Percentiles rank a stretch among this genome's conserved stretches.
Conservation (phyloP, 1,284 basidiomycete species). For the Megacollybia platyphylla region DNA sequence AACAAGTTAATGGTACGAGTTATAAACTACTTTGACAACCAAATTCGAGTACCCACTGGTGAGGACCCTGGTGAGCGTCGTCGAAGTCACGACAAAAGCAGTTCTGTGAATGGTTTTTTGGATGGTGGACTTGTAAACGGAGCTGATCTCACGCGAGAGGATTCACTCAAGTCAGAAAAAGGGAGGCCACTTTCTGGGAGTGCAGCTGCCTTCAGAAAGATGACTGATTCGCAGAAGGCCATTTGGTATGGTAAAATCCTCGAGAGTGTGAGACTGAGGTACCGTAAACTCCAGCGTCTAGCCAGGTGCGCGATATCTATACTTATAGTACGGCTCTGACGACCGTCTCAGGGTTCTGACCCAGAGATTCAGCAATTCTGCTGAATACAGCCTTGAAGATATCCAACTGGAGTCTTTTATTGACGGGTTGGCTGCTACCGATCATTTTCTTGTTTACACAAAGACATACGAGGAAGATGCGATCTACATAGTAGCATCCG, state of each 20-base stretch:
- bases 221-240: constrained; percentile 76
- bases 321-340: background rate
- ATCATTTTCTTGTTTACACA: constrained; percentile 94
- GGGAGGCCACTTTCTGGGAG: background rate
- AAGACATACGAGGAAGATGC: constrained; percentile 83
- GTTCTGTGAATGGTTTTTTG: background rate
- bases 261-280: constrained; percentile 86
- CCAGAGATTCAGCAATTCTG: constrained; percentile 88
- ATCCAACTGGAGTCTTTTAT: constrained; percentile 78
- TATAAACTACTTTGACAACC: constrained; percentile 88
- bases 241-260: constrained; percentile 90
- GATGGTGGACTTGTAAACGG: background rate
- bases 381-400: constrained; percentile 83
- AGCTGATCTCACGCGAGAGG: background rate
- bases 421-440: constrained; percentile 69
- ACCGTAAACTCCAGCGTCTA: constrained; percentile 90
- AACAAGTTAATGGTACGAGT: constrained; percentile 86
- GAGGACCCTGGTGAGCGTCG: constrained; percentile 17
- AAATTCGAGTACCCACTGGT: constrained; percentile 67
- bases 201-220: constrained; percentile 21
- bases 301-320: constrained; percentile 28
- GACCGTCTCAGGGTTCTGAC: constrained; percentile 48
- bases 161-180: background rate
- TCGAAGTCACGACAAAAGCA: constrained; percentile 9
- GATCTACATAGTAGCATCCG: constrained; percentile 87